Evolutionary conservation across 345 rosid genomes (phyloP).

Genomic region (Trapa bicornis): DNA sequence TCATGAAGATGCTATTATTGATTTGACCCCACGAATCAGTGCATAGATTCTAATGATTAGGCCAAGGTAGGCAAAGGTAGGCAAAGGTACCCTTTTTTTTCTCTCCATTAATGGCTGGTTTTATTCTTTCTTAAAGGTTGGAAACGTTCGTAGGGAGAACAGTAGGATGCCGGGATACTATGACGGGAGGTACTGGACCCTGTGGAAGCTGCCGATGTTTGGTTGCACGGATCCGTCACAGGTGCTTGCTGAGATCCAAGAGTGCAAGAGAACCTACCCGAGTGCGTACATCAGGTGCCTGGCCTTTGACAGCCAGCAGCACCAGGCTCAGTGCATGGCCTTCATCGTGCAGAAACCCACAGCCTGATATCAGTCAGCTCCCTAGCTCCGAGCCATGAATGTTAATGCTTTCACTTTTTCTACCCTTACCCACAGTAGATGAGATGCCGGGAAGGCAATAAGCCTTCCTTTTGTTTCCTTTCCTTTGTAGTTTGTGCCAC

Average conservation of each 20-base stretch:
- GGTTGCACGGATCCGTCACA: conserved; percentile 55
- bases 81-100: background rate
- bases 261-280: conserved; percentile 40
- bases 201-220: conserved; percentile 75
- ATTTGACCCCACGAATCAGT: no score
- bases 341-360: conserved; percentile 46
- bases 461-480: no score
- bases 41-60: no score
- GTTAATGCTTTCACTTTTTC: no score
- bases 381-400: no score
- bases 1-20: background rate
- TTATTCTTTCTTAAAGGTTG: conserved; percentile 16
- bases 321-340: conserved; percentile 56
- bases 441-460: no score
- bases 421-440: no score
- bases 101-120: background rate
- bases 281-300: conserved; percentile 39
- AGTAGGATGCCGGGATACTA: conserved; percentile 55
- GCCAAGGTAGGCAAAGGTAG: background rate
- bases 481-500: no score
- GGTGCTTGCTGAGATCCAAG: conserved; percentile 34
- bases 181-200: conserved; percentile 67
- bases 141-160: conserved; percentile 30
- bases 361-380: background rate
- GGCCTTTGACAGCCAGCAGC: conserved; percentile 35